Evolutionary conservation across 2,329 filamentous ascomycete species (phyloP).

Genomic region (Colletotrichum sp.): DNA sequence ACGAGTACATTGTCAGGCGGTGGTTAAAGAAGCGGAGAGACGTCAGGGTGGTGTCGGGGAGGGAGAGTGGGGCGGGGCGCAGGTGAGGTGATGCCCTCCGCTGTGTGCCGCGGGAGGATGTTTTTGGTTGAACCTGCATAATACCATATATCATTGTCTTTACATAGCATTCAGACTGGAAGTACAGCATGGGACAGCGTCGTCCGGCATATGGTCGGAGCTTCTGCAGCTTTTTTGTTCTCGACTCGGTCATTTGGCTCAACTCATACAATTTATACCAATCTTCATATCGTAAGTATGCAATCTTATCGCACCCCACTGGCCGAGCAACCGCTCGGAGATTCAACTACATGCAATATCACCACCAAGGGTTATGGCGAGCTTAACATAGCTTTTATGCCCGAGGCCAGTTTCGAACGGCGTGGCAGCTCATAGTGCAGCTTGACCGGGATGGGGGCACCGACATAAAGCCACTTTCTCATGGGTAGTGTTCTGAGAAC

Average conservation of each 20-base stretch:
- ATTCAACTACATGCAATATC: background rate
- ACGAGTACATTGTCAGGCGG: background rate
- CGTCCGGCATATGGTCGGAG: background rate
- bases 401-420: background rate
- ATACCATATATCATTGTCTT: background rate
- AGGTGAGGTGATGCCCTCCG: background rate
- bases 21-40: background rate
- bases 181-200: background rate
- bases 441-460: background rate
- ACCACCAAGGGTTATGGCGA: background rate
- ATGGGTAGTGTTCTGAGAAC: background rate
- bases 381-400: background rate
- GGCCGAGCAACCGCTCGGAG: too few species aligned
- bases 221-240: background rate
- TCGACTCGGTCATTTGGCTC: background rate
- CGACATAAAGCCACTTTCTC: background rate
- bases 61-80: background rate
- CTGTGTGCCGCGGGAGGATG: background rate
- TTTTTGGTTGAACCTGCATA: background rate
- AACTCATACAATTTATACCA: background rate
- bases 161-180: background rate
- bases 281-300: background rate
- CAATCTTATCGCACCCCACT: background rate
- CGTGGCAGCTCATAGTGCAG: background rate
- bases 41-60: background rate